Evolutionary conservation across 139 green algal species (phyloP).

Genomic region (Monoraphidium neglectum): DNA sequence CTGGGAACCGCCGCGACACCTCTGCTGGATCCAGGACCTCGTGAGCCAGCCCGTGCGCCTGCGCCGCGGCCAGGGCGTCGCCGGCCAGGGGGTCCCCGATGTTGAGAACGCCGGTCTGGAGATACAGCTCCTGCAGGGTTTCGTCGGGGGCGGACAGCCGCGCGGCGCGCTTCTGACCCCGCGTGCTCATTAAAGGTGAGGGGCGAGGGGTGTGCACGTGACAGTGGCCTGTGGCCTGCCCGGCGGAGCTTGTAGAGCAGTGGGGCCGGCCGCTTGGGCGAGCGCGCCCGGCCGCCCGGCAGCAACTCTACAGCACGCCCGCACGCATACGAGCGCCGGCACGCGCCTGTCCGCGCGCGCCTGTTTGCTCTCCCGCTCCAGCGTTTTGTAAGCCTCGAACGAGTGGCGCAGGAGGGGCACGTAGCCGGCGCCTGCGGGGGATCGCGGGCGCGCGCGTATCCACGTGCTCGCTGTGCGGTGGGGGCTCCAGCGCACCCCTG

Average conservation of each 20-base stretch:
- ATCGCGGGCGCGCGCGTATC: not conserved
- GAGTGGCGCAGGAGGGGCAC: slow-evolving; percentile 53
- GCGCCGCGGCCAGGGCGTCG: slow-evolving; percentile 14
- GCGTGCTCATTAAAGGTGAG: no score
- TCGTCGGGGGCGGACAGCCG: not conserved
- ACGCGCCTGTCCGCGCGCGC: not conserved
- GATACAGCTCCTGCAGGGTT: slow-evolving; percentile 32
- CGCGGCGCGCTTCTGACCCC: no score
- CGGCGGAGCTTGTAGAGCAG: no score
- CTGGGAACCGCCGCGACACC: slow-evolving; percentile 57
- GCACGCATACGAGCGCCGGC: not conserved
- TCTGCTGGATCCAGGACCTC: slow-evolving; percentile 56
- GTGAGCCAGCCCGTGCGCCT: slow-evolving; percentile 43
- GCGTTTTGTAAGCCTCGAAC: slow-evolving; percentile 47
- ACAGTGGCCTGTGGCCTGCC: no score
- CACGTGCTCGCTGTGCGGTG: not conserved
- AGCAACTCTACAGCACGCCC: not conserved
- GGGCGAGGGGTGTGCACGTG: no score
- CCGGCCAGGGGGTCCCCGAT: slow-evolving; percentile 23
- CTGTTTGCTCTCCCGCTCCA: slow-evolving; percentile 43
- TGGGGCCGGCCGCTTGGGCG: no score
- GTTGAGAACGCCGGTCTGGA: slow-evolving; percentile 40
- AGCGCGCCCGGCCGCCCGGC: not conserved
- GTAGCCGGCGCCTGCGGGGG: slow-evolving; percentile 12
- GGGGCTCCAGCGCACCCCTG: no score